Conservation (phyloP, 1,284 basidiomycete genomes). For the Sparassis latifolia region DNA sequence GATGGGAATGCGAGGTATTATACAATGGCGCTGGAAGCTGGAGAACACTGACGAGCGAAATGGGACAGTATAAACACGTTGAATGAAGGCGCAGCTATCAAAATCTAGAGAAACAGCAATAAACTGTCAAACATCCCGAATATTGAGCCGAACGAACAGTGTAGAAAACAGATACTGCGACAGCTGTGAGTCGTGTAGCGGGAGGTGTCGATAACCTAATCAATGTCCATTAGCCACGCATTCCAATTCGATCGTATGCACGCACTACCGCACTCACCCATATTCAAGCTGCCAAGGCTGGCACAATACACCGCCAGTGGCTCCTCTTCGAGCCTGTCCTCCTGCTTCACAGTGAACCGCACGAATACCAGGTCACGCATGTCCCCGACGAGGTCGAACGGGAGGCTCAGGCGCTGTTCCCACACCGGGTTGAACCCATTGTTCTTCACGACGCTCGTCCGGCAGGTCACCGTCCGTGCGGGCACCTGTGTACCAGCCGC, state of each 20-base stretch:
- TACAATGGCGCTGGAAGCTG: too few species aligned
- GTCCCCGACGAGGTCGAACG: conserved; percentile 68
- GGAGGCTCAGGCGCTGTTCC: conserved; percentile 67
- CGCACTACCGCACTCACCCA: conserved; percentile 43
- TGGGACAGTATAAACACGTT: too few species aligned
- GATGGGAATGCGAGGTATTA: too few species aligned
- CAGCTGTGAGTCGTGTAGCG: conserved; percentile 76
- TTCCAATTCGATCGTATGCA: background rate
- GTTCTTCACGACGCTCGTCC: conserved; percentile 65
- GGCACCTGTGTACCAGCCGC: conserved; percentile 11
- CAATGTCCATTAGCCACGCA: background rate
- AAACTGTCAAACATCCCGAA: conserved; percentile 31
- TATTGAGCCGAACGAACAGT: conserved; percentile 64
- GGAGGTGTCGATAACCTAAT: conserved; percentile 81
- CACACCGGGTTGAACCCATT: conserved; percentile 90
- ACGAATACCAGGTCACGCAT: conserved; percentile 84
- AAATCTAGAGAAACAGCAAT: background rate
- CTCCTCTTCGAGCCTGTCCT: conserved; percentile 55
- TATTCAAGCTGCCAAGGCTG: conserved; percentile 59
- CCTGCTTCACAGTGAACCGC: conserved; percentile 68
- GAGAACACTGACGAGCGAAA: too few species aligned
- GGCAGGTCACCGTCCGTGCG: conserved; percentile 39
- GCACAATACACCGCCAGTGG: conserved; percentile 69
- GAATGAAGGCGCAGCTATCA: too few species aligned
- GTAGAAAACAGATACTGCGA: conserved; percentile 87